These are phyloP conservation scores for Russula virescens DNA, from an alignment of 768 basidiomycete genomes.

Conservation along the genomic window DNA sequence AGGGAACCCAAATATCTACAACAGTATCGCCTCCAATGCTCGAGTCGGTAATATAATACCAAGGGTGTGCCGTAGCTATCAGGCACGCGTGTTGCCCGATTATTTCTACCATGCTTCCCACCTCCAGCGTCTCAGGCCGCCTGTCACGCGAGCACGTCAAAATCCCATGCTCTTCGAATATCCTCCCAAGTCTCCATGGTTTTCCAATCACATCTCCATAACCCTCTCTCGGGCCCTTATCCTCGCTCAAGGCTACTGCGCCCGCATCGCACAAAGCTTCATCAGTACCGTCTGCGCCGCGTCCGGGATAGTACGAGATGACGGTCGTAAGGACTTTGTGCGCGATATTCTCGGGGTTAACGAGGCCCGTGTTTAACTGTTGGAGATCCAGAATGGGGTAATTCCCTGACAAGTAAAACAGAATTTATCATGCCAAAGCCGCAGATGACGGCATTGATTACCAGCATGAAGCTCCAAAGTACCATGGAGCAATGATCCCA, in stretches of 20 bases:
- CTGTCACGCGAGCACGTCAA: constrained; percentile 37
- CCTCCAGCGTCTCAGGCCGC: constrained; percentile 33
- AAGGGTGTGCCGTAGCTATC: constrained; percentile 71
- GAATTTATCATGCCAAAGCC: neutral
- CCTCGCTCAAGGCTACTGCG: constrained; percentile 83
- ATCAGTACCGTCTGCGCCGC: constrained; percentile 54
- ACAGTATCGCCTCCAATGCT: constrained; percentile 46
- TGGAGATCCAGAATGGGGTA: constrained; percentile 83
- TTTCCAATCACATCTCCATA: constrained; percentile 68
- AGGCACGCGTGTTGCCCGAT: constrained; percentile 85
- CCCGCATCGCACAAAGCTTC: constrained; percentile 82
- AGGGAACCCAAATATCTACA: constrained; percentile 81
- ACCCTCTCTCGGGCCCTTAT: constrained; percentile 65
- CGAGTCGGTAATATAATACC: constrained; percentile 80
- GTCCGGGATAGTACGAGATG: constrained; percentile 71
- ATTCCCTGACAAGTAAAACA: constrained; percentile 52
- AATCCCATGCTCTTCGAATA: constrained; percentile 78
- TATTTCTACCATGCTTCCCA: constrained; percentile 65
- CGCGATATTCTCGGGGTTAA: constrained; percentile 51
- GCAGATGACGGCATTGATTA: constrained; percentile 26
- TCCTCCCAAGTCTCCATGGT: constrained; percentile 56
- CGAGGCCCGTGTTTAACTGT: constrained; percentile 68
- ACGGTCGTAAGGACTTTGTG: constrained; percentile 67
- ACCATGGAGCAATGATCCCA: constrained; percentile 49
- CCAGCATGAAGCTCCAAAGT: constrained; percentile 73